A percentile compares a stretch with the other conserved stretches of the same genome.
Conservation (phyloP, 2,329 filamentous ascomycete genomes). For the Colletotrichum phormii region DNA sequence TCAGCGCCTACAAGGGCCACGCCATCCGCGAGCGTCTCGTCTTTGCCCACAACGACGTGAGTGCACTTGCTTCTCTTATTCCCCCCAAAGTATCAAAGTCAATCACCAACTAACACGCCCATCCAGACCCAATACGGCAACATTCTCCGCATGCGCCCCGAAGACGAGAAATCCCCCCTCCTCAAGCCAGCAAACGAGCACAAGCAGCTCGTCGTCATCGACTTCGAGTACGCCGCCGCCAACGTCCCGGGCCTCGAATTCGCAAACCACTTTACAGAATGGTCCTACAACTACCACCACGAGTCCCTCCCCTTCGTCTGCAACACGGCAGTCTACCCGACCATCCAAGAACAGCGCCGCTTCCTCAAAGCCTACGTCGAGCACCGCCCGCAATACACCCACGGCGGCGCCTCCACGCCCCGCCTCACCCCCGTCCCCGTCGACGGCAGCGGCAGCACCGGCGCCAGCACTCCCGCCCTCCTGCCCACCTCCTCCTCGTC, state of each 20-base stretch:
- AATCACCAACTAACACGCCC: not conserved
- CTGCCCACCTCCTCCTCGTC: slow-evolving; percentile 54
- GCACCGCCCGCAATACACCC: slow-evolving; percentile 77
- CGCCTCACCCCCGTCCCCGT: slow-evolving; percentile 59
- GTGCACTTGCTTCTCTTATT: slow-evolving; percentile 45
- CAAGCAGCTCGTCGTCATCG: slow-evolving; percentile 96
- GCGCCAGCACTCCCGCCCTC: slow-evolving; percentile 49
- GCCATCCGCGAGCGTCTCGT: slow-evolving; percentile 81
- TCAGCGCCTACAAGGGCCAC: slow-evolving; percentile 75
- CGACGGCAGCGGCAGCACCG: slow-evolving; percentile 38
- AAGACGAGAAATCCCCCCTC: slow-evolving; percentile 84
- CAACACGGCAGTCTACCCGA: slow-evolving; percentile 79
- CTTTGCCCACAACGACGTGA: slow-evolving; percentile 97
- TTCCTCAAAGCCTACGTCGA: slow-evolving; percentile 90
- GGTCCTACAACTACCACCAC: slow-evolving; percentile 98
- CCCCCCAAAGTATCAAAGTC: not conserved
- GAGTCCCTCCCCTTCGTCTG: slow-evolving; percentile 72
- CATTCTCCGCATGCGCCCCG: slow-evolving; percentile 79
- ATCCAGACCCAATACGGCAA: slow-evolving; percentile 96
- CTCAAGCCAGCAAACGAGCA: slow-evolving; percentile 92
- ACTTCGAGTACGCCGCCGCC: slow-evolving; percentile 96
- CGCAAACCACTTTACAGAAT: slow-evolving; percentile 98
- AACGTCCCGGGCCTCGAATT: slow-evolving; percentile 91
- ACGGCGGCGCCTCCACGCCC: slow-evolving; percentile 60
- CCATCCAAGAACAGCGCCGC: slow-evolving; percentile 80